Base-by-base conservation (phyloP, 768 basidiomycete species). In the Rhodotorula paludigena region DNA sequence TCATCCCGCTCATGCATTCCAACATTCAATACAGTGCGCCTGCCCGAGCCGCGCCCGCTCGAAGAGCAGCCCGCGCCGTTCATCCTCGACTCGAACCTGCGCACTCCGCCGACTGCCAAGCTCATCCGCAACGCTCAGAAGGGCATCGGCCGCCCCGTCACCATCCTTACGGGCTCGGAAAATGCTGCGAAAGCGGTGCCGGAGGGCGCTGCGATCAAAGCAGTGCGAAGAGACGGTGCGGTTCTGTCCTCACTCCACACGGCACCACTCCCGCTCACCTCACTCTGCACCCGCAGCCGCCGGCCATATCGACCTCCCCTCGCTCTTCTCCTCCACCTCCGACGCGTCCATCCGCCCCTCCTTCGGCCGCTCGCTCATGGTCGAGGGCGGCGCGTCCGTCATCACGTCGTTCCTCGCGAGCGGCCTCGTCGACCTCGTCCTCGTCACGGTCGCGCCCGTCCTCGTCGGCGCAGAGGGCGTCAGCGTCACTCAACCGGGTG, bases 361-460 rank as follows among this genome's bases (percentile, higher is more conserved):
- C 23, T 25, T 63, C 49, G 66, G 66, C 79, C 82, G 35, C 77
- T 89, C 38, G 18, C 80, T 97, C 61, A 99, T 99, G 94, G 89
- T 97, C 11, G 96, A 99, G 80, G 96, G 96, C 59, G 96, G 96
- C 23, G 88, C 90, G 15, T 79, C 80, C 15, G 82, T 99, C 69
- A 91, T 99, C 63, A 81, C 82, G 11, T 85, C 89, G 1, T 89
- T 91, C 79, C 78, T 92, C 2, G 54, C 53, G 14, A 14, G 71
- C 47, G 74, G 76, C 36, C 66, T 84, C 20, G 82, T 94, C 10
- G 89, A 97, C 77, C 81, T 82, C 20, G 74, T 96, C 28, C 83
- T 98, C 52, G 80, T 97, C 52, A 98, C 96, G 6, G 83, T 90
- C 28, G 89, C 93, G 2, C 96, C 96, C 0, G 82, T 81, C n/a